A percentile compares a stretch with the other conserved stretches of the same genome.
Evolutionary conservation across 768 basidiomycete genomes (phyloP).

Genomic region (Boletus vermiculosoides): DNA sequence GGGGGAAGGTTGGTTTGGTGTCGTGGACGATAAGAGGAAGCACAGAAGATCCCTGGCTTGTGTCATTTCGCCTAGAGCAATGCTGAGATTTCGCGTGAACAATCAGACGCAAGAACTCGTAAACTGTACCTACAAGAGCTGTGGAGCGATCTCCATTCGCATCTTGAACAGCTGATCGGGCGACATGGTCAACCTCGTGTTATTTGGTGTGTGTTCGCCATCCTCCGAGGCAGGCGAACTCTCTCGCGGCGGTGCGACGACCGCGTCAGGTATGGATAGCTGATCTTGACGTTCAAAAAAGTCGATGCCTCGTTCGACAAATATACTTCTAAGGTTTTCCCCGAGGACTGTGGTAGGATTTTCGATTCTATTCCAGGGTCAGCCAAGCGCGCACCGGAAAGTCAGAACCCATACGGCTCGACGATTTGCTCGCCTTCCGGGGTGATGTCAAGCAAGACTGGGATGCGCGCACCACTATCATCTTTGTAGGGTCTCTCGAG

Average conservation of each 20-base stretch:
- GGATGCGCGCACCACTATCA: conserved; percentile 63
- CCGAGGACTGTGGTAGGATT: conserved; percentile 59
- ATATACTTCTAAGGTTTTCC: conserved; percentile 65
- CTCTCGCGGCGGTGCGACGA: conserved; percentile 29
- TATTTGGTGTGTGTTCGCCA: conserved; percentile 30
- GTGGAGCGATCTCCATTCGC: conserved; percentile 68
- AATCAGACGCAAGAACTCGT: background rate
- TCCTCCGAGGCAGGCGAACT: conserved; percentile 28
- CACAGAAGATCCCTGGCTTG: conserved; percentile 71
- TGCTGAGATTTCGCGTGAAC: conserved; percentile 40
- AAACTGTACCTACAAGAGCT: conserved; percentile 60
- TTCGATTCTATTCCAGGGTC: conserved; percentile 44
- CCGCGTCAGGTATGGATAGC: conserved; percentile 17
- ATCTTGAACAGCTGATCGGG: conserved; percentile 71
- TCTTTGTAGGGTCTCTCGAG: conserved; percentile 82
- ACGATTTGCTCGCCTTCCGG: conserved; percentile 66
- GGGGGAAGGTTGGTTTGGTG: conserved; percentile 35
- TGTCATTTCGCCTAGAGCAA: conserved; percentile 77
- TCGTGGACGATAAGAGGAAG: conserved; percentile 48
- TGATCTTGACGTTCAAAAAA: conserved; percentile 61
- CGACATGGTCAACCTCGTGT: conserved; percentile 52
- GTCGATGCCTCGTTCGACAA: conserved; percentile 69
- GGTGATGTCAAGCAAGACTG: conserved; percentile 64
- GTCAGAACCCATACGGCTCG: conserved; percentile 57
- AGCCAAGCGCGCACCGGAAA: conserved; percentile 10